Conservation (phyloP, 163 green algal genomes). For the Scenedesmus sp. region DNA sequence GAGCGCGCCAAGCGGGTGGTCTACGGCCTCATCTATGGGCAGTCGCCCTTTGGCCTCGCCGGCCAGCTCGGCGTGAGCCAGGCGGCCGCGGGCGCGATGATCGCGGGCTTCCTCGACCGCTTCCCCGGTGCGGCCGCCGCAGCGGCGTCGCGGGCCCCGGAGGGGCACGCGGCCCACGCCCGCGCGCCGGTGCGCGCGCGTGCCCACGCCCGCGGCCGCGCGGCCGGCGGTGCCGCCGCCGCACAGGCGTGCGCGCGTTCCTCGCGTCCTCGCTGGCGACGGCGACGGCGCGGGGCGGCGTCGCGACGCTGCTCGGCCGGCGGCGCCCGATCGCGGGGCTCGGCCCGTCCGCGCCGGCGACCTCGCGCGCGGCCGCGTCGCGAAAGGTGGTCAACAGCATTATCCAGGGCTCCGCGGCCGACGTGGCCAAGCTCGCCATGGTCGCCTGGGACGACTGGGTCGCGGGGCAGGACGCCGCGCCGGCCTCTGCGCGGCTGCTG, state of each 20-base stretch:
- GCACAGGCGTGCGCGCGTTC: conserved; percentile 25
- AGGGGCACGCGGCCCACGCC: background rate
- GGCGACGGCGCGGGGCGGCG: conserved; percentile 38
- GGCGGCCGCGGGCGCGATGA: conserved; percentile 15
- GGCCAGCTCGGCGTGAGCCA: conserved; percentile 36
- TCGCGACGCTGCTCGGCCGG: conserved; percentile 59
- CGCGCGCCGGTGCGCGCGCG: too few relatives aligned
- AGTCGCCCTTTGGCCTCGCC: conserved; percentile 59
- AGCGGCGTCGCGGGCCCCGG: too few relatives aligned
- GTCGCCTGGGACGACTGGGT: conserved; percentile 55
- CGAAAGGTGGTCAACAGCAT: conserved; percentile 71
- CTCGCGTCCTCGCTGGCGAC: background rate
- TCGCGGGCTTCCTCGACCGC: conserved; percentile 32
- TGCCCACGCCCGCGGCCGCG: too few relatives aligned
- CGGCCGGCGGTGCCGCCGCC: too few relatives aligned
- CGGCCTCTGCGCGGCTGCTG: conserved; percentile 52
- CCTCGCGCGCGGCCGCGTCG: conserved; percentile 55
- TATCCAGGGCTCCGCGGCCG: conserved; percentile 75
- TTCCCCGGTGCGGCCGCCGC: conserved; percentile 41
- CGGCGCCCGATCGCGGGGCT: conserved; percentile 60
- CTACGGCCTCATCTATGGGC: conserved; percentile 77
- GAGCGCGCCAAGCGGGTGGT: conserved; percentile 69
- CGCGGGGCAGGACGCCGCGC: too few relatives aligned
- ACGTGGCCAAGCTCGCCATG: conserved; percentile 79
- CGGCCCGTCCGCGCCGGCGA: conserved; percentile 12